Base-by-base conservation (phyloP, 352 stramenopile species). In the Pythium folliculosum region DNA sequence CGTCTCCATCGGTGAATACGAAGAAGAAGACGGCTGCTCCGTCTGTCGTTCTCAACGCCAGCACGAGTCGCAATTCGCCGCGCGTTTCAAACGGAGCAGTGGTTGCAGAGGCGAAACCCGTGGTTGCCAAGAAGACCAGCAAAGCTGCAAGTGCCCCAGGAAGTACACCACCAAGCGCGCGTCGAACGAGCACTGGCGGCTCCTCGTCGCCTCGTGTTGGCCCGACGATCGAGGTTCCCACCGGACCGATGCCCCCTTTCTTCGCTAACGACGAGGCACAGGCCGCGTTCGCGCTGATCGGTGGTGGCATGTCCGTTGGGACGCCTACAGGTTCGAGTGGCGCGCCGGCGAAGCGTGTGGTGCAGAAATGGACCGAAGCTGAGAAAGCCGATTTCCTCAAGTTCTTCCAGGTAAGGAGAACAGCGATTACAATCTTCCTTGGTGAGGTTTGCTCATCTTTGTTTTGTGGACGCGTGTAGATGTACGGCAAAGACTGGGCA, bases 361-460 rank as follows among this genome's bases (percentile, higher is more conserved):
- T 96, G 48, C 89, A 97, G 53, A 97, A 96, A 62, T 97, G 90
- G 90, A 97, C 90, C 0, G 86, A 95, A 60, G 75, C 73, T 37
- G 90, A 97, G 60, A 97, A 97, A 44, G 78, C 85, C 0, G 78
- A 94, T 61, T 97, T 97, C 53, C 49, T 97, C 3, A 91, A 95
- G 55, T 95, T 87, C 56, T 96, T 97, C 45, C 86, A 81, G 83
- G 84, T 94, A 80, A 59, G 73, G 76, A 7, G 19, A 16, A 6
- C 1, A n/a, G 6, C 12, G 44, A 3, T 50, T 2, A 16, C 21
- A 27, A 2, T 50, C 44, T 25, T 12, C 8, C 12, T 19, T 45
- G 38, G 3, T 45, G 3, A 45, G 10, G 38, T 3, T 45, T 12
- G 58, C 44, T 17, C 37, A 22, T 57, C 19, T 47, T 27, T 49